Evolutionary conservation across 2,329 filamentous ascomycete genomes (phyloP).

Genomic region (Cercospora zeina): DNA sequence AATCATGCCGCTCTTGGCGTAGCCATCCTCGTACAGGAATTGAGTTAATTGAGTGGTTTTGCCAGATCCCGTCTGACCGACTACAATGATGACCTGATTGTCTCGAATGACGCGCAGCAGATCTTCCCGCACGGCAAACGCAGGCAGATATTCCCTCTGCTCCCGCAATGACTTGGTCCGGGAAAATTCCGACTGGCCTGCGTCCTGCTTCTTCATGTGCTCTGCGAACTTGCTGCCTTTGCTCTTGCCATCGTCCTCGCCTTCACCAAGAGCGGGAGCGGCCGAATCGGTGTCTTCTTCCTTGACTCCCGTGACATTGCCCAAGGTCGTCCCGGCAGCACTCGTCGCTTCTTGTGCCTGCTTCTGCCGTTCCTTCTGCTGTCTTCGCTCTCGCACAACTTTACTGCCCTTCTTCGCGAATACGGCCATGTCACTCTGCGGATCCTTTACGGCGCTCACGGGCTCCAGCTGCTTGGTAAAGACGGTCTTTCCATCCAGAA

Average conservation of each 20-base stretch:
- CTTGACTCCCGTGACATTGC: slow-evolving; percentile 93
- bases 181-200: slow-evolving; percentile 83
- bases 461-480: slow-evolving; percentile 98
- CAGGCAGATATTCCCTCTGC: slow-evolving; percentile 88
- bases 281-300: slow-evolving; percentile 89
- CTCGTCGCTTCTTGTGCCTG: slow-evolving; percentile 95
- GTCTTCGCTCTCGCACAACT: slow-evolving; percentile 85
- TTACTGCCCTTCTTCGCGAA: slow-evolving; percentile 94
- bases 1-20: slow-evolving; percentile 83
- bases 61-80: slow-evolving; percentile 94
- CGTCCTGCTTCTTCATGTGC: slow-evolving; percentile 83
- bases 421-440: slow-evolving; percentile 97
- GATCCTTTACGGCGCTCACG: slow-evolving; percentile 86
- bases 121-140: slow-evolving; percentile 94
- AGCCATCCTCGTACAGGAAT: slow-evolving; percentile 93
- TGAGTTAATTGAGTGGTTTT: slow-evolving; percentile 98
- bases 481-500: slow-evolving; percentile 89
- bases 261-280: slow-evolving; percentile 60
- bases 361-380: slow-evolving; percentile 88
- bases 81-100: slow-evolving; percentile 95
- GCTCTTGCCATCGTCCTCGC: slow-evolving; percentile 63
- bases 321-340: slow-evolving; percentile 84
- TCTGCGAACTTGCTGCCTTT: slow-evolving; percentile 80
- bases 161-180: slow-evolving; percentile 86
- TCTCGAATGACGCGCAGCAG: slow-evolving; percentile 87